Percentiles rank a stretch among this genome's conserved stretches.
phyloP scores from a whole-genome alignment of 2,329 filamentous ascomycete genomes.

The Macroventuria anomochaeta region DNA sequence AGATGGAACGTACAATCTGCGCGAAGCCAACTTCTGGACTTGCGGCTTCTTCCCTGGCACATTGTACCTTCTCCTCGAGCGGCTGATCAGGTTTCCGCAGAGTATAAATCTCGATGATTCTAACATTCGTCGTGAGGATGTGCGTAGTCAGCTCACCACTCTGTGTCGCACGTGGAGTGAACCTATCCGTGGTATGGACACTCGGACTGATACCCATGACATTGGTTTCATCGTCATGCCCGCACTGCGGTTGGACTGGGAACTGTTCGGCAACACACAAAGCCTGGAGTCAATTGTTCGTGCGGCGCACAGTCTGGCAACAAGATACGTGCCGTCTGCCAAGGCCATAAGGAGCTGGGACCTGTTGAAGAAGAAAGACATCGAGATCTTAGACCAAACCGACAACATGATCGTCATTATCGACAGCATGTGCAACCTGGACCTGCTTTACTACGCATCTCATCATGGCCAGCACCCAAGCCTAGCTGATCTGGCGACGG shows the following conservation, averaged over 20 bases:
- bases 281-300: conserved; percentile 46
- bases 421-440: conserved; percentile 47
- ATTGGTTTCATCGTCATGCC: conserved; percentile 56
- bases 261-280: conserved; percentile 47
- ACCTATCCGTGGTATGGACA: conserved; percentile 47
- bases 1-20: conserved; percentile 49
- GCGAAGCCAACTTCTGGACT: conserved; percentile 56
- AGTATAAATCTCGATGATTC: conserved; percentile 14
- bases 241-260: conserved; percentile 50
- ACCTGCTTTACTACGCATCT: conserved; percentile 53
- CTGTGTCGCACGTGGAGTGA: conserved; percentile 48
- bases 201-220: conserved; percentile 50
- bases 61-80: conserved; percentile 52
- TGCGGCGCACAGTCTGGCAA: conserved; percentile 48
- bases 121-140: conserved; percentile 1
- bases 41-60: conserved; percentile 58
- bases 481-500: conserved; percentile 47
- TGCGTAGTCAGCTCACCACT: conserved; percentile 18
- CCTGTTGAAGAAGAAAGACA: conserved; percentile 50
- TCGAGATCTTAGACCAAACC: conserved; percentile 46
- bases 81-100: conserved; percentile 37
- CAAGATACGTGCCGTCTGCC: conserved; percentile 46
- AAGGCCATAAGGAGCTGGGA: conserved; percentile 56
- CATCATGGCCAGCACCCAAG: conserved; percentile 37
- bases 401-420: conserved; percentile 54